phyloP scores from a whole-genome alignment of 2,329 filamentous ascomycete species.

The Talaromyces sp. region DNA sequence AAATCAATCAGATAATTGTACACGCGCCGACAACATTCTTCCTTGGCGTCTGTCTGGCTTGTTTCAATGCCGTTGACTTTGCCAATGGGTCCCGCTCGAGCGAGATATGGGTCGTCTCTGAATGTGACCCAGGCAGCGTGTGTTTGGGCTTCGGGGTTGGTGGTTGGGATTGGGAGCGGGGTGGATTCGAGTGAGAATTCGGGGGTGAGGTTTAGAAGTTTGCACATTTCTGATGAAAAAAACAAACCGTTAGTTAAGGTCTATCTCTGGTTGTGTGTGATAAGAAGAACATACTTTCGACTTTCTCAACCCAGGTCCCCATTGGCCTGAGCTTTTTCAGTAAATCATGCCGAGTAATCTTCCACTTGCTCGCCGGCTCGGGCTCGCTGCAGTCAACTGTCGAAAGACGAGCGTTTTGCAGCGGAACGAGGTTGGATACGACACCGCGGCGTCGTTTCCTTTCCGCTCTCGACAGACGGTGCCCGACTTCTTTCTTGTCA shows the following conservation, averaged over 20 bases:
- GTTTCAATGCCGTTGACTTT: slow-evolving; percentile 10
- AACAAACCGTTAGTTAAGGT: too few relatives aligned
- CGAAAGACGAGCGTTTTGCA: slow-evolving; percentile 15
- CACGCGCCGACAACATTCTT: slow-evolving; percentile 21
- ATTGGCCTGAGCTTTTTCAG: slow-evolving; percentile 9
- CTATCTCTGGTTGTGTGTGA: too few relatives aligned
- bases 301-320: slow-evolving; percentile 9
- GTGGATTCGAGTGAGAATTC: background rate
- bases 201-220: slow-evolving; percentile 15
- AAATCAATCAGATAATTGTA: slow-evolving; percentile 23
- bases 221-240: slow-evolving; percentile 15
- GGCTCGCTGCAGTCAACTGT: slow-evolving; percentile 8
- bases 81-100: slow-evolving; percentile 23
- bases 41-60: slow-evolving; percentile 10
- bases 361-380: slow-evolving; percentile 15
- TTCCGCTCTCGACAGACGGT: background rate
- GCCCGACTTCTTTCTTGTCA: background rate
- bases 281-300: slow-evolving; percentile 16
- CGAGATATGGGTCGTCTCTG: slow-evolving; percentile 21
- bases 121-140: slow-evolving; percentile 17
- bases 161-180: background rate
- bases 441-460: background rate
- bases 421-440: slow-evolving; percentile 16
- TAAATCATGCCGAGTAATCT: slow-evolving; percentile 13
- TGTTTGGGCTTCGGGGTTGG: background rate